Evolutionary conservation across 495 filamentous ascomycete genomes (phyloP), one percentile per base, ranked within the genome.

Genomic region (Talaromyces trachyspermus): DNA sequence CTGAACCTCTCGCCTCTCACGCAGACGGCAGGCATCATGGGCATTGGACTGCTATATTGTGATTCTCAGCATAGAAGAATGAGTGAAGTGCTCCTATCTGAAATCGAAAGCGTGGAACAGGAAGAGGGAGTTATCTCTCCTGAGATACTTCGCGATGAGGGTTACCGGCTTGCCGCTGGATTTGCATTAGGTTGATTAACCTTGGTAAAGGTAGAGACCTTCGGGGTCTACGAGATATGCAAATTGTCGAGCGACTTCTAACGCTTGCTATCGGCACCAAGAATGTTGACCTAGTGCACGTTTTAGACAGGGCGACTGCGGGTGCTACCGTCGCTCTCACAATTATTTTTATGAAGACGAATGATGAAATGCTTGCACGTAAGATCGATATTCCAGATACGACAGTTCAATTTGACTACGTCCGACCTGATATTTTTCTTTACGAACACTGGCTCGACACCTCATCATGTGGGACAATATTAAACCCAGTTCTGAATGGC

Each of bases 311-410:
- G 55, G 89, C 92, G 19, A 92, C 88, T 15, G 86, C 92, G 25
- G 91, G 84, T 32, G 89, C 92, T 1, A 89, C 88, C 2, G 75
- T 97, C 40, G 89, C 92, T 2, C 74, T 96, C 40, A 81, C 88
- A n/a, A 76, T 97, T 32, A 91, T 97, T 37, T 99, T 89, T 63
- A 94, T 99, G 89, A 97, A 96, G 61, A 88, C 94, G 0, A 85
- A 91, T 46, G 86, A 99, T 56, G 77, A 83, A 45, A 79, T 81
- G n/a, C 71, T 99, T 38, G 94, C 92, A 3, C 78, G 82, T 46
- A 97, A 95, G 68, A 84, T 99, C 29, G 88, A 96, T 59, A 80
- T 96, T 1, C 92, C 94, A 4, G 86, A 95, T 54, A 88, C 90
- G 0, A 68, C 83, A 12, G 74, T 90, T 46, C 86, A 95, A 43